A percentile compares a stretch with the other conserved stretches of the same genome.
These are phyloP conservation scores for Hypoxylon sp. DNA, from an alignment of 2,329 filamentous ascomycete species.

Conservation along the genomic window DNA sequence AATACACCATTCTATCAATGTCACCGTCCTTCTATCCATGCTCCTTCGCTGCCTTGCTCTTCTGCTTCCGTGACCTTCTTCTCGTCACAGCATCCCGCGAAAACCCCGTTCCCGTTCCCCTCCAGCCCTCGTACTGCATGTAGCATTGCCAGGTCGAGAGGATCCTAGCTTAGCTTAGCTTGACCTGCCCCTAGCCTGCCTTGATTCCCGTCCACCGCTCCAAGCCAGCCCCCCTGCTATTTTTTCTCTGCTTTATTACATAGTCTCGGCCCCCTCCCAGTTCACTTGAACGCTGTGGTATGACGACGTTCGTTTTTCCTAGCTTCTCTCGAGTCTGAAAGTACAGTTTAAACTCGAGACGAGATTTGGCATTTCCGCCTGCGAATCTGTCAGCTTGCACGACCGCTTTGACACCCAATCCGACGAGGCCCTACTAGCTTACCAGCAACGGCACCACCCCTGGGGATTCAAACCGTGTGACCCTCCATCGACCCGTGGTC, in stretches of 20 bases:
- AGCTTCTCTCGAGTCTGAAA: constrained; percentile 38
- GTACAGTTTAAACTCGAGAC: constrained; percentile 33
- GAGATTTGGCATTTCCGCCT: constrained; percentile 37
- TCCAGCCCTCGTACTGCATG: constrained; percentile 31
- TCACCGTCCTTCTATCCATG: constrained; percentile 10
- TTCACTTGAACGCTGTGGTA: constrained; percentile 43
- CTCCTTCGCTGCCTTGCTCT: constrained; percentile 13
- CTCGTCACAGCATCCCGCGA: constrained; percentile 27
- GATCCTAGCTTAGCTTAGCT: constrained; percentile 40
- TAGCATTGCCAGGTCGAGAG: constrained; percentile 36
- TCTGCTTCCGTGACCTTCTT: constrained; percentile 39
- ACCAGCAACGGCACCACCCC: constrained; percentile 23
- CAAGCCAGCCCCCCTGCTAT: constrained; percentile 41
- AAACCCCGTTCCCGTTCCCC: constrained; percentile 15
- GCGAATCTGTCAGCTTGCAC: constrained; percentile 30
- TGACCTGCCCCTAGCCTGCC: constrained; percentile 39
- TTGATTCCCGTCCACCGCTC: constrained; percentile 42
- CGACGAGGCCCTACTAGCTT: constrained; percentile 33
- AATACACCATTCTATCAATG: constrained; percentile 20
- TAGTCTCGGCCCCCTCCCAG: constrained; percentile 39
- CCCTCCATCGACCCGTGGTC: constrained; percentile 36
- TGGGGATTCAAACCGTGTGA: constrained; percentile 41
- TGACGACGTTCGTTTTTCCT: constrained; percentile 49
- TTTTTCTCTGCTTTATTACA: constrained; percentile 41
- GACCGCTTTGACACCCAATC: constrained; percentile 39